phyloP scores from a whole-genome alignment of 306 rosid species.

The Potentilla sterilis region DNA sequence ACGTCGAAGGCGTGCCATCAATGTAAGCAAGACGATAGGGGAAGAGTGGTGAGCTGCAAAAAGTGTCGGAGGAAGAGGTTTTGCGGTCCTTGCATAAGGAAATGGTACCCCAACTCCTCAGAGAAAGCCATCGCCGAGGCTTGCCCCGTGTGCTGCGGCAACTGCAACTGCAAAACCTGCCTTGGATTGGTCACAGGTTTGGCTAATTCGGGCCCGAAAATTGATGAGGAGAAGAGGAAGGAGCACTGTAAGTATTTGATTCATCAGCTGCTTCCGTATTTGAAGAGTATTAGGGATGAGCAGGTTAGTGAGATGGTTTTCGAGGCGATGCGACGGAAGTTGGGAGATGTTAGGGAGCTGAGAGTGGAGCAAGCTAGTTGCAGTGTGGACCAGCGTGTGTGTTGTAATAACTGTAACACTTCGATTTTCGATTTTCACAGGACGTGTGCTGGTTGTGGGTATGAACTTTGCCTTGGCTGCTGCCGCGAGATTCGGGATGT shows the following conservation, averaged over 20 bases:
- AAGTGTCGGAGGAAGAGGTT: slow-evolving; percentile 41
- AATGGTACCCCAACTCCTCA: slow-evolving; percentile 62
- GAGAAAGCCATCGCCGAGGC: slow-evolving; percentile 48
- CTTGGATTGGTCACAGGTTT: slow-evolving; percentile 42
- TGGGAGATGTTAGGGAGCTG: background rate
- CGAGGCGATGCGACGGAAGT: background rate
- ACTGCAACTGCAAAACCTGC: slow-evolving; percentile 85
- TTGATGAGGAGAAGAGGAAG: background rate
- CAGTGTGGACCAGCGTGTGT: slow-evolving; percentile 44
- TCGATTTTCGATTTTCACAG: slow-evolving; percentile 81
- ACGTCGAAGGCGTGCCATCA: slow-evolving; percentile 71
- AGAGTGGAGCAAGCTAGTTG: slow-evolving; percentile 2
- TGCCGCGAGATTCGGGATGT: slow-evolving; percentile 72
- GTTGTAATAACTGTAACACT: slow-evolving; percentile 73
- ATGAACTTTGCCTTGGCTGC: slow-evolving; percentile 75
- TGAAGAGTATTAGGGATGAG: slow-evolving; percentile 56
- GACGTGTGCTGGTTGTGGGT: slow-evolving; percentile 62
- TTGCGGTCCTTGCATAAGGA: slow-evolving; percentile 46
- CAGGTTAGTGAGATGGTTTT: slow-evolving; percentile 50
- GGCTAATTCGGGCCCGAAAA: background rate
- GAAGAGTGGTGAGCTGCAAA: slow-evolving; percentile 54
- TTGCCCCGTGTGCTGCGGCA: slow-evolving; percentile 72
- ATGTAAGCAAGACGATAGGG: slow-evolving; percentile 80
- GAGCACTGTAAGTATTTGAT: slow-evolving; percentile 48
- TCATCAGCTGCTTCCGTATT: slow-evolving; percentile 58